Conservation (phyloP, 2,329 filamentous ascomycete species). For the Diaporthe helianthi region DNA sequence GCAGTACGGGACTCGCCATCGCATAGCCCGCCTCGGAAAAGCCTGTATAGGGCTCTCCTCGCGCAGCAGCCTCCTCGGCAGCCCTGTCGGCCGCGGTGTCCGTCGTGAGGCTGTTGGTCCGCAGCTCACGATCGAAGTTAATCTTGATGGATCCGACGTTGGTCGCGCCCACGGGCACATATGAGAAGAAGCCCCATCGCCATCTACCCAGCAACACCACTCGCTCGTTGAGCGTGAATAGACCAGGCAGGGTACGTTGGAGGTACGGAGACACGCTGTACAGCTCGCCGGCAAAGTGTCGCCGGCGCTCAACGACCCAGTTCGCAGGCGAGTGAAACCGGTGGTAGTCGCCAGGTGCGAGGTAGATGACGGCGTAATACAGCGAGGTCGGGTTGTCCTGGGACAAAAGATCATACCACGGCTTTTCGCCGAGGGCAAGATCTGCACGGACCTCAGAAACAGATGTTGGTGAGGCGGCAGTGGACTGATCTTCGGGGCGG, state of each 20-base stretch:
- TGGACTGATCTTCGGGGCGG: slow-evolving; percentile 76
- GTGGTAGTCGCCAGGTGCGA: slow-evolving; percentile 97
- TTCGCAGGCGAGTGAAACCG: slow-evolving; percentile 94
- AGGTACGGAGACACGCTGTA: slow-evolving; percentile 96
- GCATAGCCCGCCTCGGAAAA: slow-evolving; percentile 92
- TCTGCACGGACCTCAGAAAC: slow-evolving; percentile 86
- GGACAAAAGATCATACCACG: slow-evolving; percentile 75
- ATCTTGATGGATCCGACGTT: slow-evolving; percentile 97
- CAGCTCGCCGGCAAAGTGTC: slow-evolving; percentile 97
- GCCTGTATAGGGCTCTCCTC: slow-evolving; percentile 85
- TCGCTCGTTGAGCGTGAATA: slow-evolving; percentile 96
- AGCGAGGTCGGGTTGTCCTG: slow-evolving; percentile 72
- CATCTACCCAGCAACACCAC: slow-evolving; percentile 92
- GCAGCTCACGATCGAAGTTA: slow-evolving; percentile 94
- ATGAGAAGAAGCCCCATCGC: slow-evolving; percentile 97
- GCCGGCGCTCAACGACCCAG: slow-evolving; percentile 92
- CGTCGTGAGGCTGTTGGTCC: slow-evolving; percentile 89
- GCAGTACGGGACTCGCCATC: slow-evolving; percentile 76
- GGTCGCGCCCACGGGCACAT: slow-evolving; percentile 93
- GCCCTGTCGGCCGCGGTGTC: slow-evolving; percentile 91
- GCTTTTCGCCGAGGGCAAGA: slow-evolving; percentile 73
- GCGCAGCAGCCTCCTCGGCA: slow-evolving; percentile 76
- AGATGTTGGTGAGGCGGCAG: slow-evolving; percentile 69
- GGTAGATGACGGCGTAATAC: slow-evolving; percentile 94
- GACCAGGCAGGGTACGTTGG: slow-evolving; percentile 86